Conservation (phyloP, 176 grass and related monocot genomes). For the Oryza australiensis region DNA sequence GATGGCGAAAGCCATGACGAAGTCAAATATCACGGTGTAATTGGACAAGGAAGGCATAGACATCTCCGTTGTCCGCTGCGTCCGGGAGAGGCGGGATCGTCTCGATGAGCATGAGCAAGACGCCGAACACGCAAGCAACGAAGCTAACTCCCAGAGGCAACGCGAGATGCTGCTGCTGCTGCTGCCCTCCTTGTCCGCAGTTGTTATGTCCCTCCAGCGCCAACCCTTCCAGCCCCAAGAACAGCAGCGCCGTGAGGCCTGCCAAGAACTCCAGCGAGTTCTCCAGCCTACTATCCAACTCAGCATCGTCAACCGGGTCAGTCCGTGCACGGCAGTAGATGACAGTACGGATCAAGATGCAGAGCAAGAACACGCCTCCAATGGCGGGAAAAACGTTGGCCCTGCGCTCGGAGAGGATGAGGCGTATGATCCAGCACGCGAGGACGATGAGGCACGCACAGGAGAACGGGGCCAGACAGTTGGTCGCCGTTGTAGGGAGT, state of each 20-base stretch:
- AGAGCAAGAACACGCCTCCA: not conserved
- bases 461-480: not conserved
- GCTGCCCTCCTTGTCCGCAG: too few species aligned
- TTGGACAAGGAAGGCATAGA: too few species aligned
- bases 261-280: not conserved
- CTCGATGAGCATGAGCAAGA: not conserved
- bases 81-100: not conserved
- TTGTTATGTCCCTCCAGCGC: conserved; percentile 11
- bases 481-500: not conserved
- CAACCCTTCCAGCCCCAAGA: conserved; percentile 15
- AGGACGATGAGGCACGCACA: not conserved
- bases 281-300: not conserved
- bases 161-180: not conserved
- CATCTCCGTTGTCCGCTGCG: too few species aligned
- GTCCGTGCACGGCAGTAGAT: not conserved
- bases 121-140: not conserved
- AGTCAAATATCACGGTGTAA: not conserved
- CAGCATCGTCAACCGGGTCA: too few species aligned
- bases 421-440: conserved; percentile 3
- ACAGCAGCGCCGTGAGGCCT: conserved; percentile 1
- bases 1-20: not conserved
- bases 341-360: not conserved
- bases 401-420: not conserved
- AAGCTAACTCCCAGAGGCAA: not conserved
- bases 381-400: not conserved